Evolutionary conservation across 768 basidiomycete genomes (phyloP).

Genomic region (Boletus barrowsii): DNA sequence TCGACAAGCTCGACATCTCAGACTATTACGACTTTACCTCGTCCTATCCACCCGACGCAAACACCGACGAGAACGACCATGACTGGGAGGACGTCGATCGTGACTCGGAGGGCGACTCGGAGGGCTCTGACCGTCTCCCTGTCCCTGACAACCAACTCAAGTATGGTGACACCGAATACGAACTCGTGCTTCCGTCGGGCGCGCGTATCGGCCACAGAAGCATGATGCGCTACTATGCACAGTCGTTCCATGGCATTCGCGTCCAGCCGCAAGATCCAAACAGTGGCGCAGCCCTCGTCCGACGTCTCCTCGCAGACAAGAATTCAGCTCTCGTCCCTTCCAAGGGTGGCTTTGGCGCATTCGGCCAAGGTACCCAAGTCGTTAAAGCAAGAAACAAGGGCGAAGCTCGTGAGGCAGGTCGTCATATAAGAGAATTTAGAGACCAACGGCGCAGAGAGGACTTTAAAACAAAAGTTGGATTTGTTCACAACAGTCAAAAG

Average conservation of each 20-base stretch:
- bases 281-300: conserved; percentile 74
- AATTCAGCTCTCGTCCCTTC: conserved; percentile 81
- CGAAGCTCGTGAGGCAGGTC: conserved; percentile 88
- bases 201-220: conserved; percentile 89
- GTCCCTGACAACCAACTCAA: conserved; percentile 57
- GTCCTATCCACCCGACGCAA: conserved; percentile 58
- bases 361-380: conserved; percentile 75
- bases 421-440: conserved; percentile 79
- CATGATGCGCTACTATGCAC: conserved; percentile 82
- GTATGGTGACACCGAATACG: conserved; percentile 77
- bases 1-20: conserved; percentile 80
- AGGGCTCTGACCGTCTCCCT: conserved; percentile 41
- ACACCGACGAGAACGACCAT: conserved; percentile 30
- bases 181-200: conserved; percentile 92
- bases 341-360: conserved; percentile 85
- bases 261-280: conserved; percentile 57
- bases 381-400: conserved; percentile 92
- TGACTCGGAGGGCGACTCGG: conserved; percentile 28
- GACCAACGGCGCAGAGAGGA: conserved; percentile 77
- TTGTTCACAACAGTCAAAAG: conserved; percentile 83
- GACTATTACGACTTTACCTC: conserved; percentile 91
- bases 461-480: conserved; percentile 81
- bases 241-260: conserved; percentile 59
- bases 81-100: conserved; percentile 36
- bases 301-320: conserved; percentile 74